Base-by-base conservation (phyloP, 2,329 filamentous ascomycete species). In the Akanthomyces dipterigenus region DNA sequence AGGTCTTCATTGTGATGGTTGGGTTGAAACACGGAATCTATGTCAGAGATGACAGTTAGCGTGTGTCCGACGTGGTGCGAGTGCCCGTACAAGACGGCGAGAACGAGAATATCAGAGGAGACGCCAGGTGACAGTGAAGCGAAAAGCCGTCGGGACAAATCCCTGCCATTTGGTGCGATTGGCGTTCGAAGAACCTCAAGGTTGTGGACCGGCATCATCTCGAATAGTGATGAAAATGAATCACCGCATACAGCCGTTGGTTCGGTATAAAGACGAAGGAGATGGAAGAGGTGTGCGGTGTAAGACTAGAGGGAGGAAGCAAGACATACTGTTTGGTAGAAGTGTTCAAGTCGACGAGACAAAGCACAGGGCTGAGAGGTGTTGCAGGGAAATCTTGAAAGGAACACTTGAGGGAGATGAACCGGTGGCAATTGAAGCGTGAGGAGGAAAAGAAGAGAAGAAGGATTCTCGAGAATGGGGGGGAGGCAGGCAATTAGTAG, bases 1-100 rank as follows among this genome's bases (percentile, higher is more conserved):
- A 64, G 62, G 73, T 69, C 79, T 82, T 84, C 81, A 83, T 84
- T 66, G 76, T 82, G 76, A 69, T 59, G 65, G 60, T 64, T 66
- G 63, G 61, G 22, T 45, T 43, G 14, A 22, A 56, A 62, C 14
- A 48, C 45, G 31, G 65, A 55, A 60, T 65, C 34, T 64, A 49
- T 48, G 55, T 22, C 53, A 60, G 53, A 60, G 59, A 53, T 46
- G 65, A 56, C 64, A 65, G 51, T 65, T 70, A 67, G 70, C 65
- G 31, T 3, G 9, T 26, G 43, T 46, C 40, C 20, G 45, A 22
- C 46, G 31, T 28, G 38, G 24, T 55, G 24, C 18, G 34, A 28
- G 11, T 34, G 40, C 34, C 5, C 3, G n/a, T 22, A 40, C n/a
- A 26, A 2, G 5, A 16, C 6, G 36, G 16, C 14, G 6, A 5